A percentile compares a stretch with the other conserved stretches of the same genome.
Conservation (phyloP, 192 early-diverging fungal species). For the Kappamyces sp. region DNA sequence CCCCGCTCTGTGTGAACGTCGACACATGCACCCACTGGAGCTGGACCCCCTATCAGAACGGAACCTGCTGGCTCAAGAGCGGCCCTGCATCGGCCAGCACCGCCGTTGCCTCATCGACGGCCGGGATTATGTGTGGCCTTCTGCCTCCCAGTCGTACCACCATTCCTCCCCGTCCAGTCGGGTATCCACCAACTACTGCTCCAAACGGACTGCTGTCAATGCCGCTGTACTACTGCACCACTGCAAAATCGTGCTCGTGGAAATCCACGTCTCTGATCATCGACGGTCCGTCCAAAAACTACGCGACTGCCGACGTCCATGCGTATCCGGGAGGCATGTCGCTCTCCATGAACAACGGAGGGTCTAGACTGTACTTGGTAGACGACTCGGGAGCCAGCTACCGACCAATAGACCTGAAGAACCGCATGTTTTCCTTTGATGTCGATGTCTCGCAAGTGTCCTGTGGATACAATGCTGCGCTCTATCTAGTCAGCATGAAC, state of each 20-base stretch:
- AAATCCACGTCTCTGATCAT: neutral
- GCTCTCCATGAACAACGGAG: neutral
- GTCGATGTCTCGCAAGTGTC: slow-evolving; percentile 25
- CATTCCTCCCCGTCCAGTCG: too few relatives aligned
- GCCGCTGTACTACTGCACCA: slow-evolving; percentile 7
- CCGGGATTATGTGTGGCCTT: too few relatives aligned
- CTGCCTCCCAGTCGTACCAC: too few relatives aligned
- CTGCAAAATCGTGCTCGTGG: slow-evolving; percentile 1
- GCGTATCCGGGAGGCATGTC: neutral
- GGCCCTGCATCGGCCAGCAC: too few relatives aligned
- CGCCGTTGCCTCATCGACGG: too few relatives aligned
- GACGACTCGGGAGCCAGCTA: neutral
- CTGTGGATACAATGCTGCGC: slow-evolving; percentile 34
- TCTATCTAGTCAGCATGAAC: slow-evolving; percentile 30
- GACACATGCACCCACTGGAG: too few relatives aligned
- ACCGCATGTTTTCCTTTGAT: slow-evolving; percentile 18
- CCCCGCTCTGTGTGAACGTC: too few relatives aligned
- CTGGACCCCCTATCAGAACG: too few relatives aligned
- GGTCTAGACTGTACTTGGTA: slow-evolving; percentile 9
- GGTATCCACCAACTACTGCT: neutral
- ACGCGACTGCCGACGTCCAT: neutral
- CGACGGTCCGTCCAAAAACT: neutral
- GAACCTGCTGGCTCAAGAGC: too few relatives aligned
- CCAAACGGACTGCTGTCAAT: slow-evolving; percentile 1
- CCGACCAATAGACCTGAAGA: slow-evolving; percentile 4